Conservation (phyloP, 176 grass and related monocot genomes). For the Aegilops umbellulata region DNA sequence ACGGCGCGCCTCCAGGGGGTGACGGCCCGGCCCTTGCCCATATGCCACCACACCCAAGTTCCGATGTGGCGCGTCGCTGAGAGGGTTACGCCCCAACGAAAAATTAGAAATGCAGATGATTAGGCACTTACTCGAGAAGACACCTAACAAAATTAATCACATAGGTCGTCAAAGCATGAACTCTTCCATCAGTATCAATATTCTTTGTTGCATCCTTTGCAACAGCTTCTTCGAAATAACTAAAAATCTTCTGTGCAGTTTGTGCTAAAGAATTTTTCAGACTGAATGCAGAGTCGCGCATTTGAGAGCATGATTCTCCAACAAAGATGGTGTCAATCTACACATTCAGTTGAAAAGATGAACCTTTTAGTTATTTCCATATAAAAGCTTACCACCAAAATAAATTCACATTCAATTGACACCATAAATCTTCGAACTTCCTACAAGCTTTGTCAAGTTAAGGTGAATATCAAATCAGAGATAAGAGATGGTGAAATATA, state of each 20-base stretch:
- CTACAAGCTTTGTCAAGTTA: neutral
- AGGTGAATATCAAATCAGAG: no score
- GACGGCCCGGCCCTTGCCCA: no score
- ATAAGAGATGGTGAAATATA: no score
- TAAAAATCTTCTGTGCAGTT: slow-evolving; percentile 84
- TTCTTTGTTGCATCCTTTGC: slow-evolving; percentile 91
- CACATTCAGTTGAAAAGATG: slow-evolving; percentile 17
- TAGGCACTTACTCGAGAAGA: slow-evolving; percentile 68
- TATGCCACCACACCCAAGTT: no score
- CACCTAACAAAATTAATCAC: slow-evolving; percentile 95
- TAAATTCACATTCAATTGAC: no score
- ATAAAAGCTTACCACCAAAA: neutral
- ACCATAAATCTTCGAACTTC: neutral
- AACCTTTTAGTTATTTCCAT: neutral
- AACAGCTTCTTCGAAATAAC: slow-evolving; percentile 87
- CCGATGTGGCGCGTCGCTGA: no score
- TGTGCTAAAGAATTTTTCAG: slow-evolving; percentile 77
- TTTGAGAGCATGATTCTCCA: slow-evolving; percentile 68
- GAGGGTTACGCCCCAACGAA: no score
- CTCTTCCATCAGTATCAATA: slow-evolving; percentile 85
- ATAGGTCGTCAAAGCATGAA: slow-evolving; percentile 89
- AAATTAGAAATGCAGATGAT: neutral
- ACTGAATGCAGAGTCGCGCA: slow-evolving; percentile 58
- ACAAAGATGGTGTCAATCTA: slow-evolving; percentile 88
- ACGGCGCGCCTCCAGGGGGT: no score